Evolutionary conservation across 306 rosid species (phyloP).

Genomic region (Rosa lucieae): DNA sequence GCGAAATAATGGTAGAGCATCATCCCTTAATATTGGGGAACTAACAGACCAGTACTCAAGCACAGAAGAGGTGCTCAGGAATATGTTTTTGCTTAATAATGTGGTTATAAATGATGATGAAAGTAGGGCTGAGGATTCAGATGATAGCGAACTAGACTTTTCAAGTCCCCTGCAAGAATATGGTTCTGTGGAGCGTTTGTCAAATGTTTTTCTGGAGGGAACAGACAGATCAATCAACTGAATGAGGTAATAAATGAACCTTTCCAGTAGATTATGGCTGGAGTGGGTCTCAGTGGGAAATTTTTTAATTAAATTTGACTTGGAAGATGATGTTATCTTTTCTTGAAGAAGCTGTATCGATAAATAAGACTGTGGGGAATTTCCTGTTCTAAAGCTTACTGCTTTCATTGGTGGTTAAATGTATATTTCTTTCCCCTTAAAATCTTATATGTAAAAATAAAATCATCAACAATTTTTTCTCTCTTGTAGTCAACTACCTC

Average conservation of each 20-base stretch:
- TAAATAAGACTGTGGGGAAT: neutral
- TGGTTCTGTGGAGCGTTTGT: slow-evolving; percentile 31
- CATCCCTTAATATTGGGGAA: slow-evolving; percentile 32
- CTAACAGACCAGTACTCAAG: slow-evolving; percentile 37
- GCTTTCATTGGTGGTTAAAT: neutral
- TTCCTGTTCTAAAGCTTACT: neutral
- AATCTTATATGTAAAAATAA: neutral
- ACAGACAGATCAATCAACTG: slow-evolving; percentile 38
- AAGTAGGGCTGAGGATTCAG: slow-evolving; percentile 64
- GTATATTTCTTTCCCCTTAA: neutral
- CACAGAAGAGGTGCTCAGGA: slow-evolving; percentile 42
- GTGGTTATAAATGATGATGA: slow-evolving; percentile 43
- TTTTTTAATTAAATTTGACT: neutral
- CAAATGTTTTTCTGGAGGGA: slow-evolving; percentile 44
- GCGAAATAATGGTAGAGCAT: slow-evolving; percentile 35
- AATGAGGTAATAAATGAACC: slow-evolving; percentile 51
- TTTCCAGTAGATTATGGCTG: neutral
- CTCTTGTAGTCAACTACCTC: neutral
- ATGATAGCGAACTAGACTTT: slow-evolving; percentile 56
- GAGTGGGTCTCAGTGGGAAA: neutral
- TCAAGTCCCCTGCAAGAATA: slow-evolving; percentile 37
- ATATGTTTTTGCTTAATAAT: slow-evolving; percentile 46
- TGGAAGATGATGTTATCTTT: neutral
- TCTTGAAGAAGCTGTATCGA: neutral
- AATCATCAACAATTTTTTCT: neutral